A percentile compares a stretch with the other conserved stretches of the same genome.
Conservation (phyloP, 148 eudicot species). For the Rhododendron ovatum region DNA sequence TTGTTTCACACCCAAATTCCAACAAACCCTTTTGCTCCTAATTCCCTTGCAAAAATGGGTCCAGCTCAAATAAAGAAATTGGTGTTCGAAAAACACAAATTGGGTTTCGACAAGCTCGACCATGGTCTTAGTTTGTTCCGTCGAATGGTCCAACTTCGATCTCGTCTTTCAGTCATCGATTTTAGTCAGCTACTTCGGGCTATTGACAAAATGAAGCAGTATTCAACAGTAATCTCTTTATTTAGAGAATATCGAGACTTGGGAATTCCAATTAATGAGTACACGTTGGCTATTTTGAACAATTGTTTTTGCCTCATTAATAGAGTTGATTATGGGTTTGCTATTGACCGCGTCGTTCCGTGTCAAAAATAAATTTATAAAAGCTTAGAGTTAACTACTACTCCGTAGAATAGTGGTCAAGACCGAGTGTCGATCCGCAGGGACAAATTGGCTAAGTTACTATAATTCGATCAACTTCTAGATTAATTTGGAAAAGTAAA, state of each 20-base stretch:
- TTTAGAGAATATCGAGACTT: neutral
- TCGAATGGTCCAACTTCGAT: neutral
- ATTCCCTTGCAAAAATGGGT: no score
- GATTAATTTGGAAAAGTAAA: no score
- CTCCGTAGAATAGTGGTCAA: no score
- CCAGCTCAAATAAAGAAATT: neutral
- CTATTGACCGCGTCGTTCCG: no score
- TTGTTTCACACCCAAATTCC: no score
- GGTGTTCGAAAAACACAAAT: neutral
- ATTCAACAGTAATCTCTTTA: neutral
- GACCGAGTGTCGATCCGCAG: no score
- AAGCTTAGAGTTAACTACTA: no score
- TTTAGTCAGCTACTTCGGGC: neutral
- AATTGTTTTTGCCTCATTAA: slow-evolving; percentile 9
- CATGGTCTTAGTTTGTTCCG: slow-evolving; percentile 5
- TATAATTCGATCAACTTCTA: no score
- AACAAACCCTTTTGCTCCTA: no score
- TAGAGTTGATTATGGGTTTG: slow-evolving; percentile 6
- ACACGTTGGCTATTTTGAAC: neutral
- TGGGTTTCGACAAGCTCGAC: neutral
- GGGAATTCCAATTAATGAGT: neutral
- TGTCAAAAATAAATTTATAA: no score
- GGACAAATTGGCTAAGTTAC: no score
- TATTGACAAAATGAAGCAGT: slow-evolving; percentile 2
- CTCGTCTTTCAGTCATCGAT: neutral